Base-by-base conservation (phyloP, 2,329 filamentous ascomycete species). In the Emmonsia crescens region DNA sequence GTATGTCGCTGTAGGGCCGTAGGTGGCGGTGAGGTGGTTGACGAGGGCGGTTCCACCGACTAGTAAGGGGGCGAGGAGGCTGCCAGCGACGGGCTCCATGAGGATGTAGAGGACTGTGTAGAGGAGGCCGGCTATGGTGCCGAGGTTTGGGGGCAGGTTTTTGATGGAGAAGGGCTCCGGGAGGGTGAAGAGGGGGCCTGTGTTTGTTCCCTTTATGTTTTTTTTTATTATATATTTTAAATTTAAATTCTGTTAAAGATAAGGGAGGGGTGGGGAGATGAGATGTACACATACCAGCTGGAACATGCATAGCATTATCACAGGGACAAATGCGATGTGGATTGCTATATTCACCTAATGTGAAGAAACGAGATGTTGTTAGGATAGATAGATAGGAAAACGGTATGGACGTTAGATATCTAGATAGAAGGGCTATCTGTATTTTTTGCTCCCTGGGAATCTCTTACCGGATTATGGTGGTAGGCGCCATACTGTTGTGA, bases 1-100 rank as follows among this genome's bases (percentile, higher is more conserved):
- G 69, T 83, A 83, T 69, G 85, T 86, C 51, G 81, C 84, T 1
- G 77, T 79, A 64, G 76, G 75, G 44, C 84, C 84, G 70, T 87
- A 83, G 33, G 84, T 82, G 27, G 82, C 79, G 21, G 89, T 84
- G 57, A 94, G 79, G 68, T 91, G 84, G 74, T 96, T 96, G 62
- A 83, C 83, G 62, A 83, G 85, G 3, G 89, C 91, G 10, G 91
- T 88, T 60, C 84, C 85, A 24, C 79, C 87, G 51, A 97, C 78
- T 63, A 96, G 85, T 38, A 96, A 79, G 2, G 89, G 83, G 5
- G 89, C 86, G 49, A 96, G 79, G 33, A 89, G 78, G 12, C 85
- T 86, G 58, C 94, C 94, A 12, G 94, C 94, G 0, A 97, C 91
- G 0, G 94, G 94, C 72, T 99, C 94, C 70, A 99, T 87, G 27